phyloP scores from a whole-genome alignment of 2,329 filamentous ascomycete genomes.

The Geosmithia morbida region DNA sequence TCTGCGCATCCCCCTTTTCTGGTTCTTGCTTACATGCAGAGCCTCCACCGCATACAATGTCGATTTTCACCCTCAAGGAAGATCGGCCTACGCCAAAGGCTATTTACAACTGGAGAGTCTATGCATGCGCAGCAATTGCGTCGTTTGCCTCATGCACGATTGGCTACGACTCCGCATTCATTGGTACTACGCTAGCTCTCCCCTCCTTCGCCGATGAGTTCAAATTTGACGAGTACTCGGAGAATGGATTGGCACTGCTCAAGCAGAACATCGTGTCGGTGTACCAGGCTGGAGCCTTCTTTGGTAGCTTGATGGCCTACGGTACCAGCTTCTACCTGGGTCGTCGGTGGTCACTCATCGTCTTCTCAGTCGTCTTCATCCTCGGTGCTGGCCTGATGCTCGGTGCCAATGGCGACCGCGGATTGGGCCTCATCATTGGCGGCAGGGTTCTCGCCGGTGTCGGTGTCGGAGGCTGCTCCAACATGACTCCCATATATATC shows the following conservation, averaged over 20 bases:
- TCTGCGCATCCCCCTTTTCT: no score
- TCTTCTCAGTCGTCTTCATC: conserved; percentile 49
- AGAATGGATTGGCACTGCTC: conserved; percentile 37
- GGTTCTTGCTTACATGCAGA: not conserved
- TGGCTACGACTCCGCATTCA: conserved; percentile 40
- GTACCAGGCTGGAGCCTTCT: conserved; percentile 75
- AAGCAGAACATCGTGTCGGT: conserved; percentile 67
- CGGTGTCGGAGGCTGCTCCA: conserved; percentile 47
- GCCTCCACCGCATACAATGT: conserved; percentile 14
- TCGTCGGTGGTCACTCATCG: conserved; percentile 46
- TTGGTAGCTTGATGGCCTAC: conserved; percentile 60
- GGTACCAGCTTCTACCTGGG: conserved; percentile 52
- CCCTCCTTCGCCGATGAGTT: conserved; percentile 42
- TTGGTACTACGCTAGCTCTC: conserved; percentile 9
- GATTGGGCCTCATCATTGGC: conserved; percentile 44
- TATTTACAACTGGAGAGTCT: conserved; percentile 49
- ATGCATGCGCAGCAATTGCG: conserved; percentile 35
- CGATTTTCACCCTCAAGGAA: conserved; percentile 35
- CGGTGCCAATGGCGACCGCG: conserved; percentile 37
- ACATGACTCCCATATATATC: conserved; percentile 50
- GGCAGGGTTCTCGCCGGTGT: conserved; percentile 50
- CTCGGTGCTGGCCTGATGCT: conserved; percentile 62
- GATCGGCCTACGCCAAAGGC: conserved; percentile 40
- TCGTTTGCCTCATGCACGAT: conserved; percentile 44
- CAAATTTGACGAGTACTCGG: conserved; percentile 35